Evolutionary conservation across 129 eudicot species (phyloP), one percentile per base, ranked within the genome.

Genomic region (Tanacetum coccineum): DNA sequence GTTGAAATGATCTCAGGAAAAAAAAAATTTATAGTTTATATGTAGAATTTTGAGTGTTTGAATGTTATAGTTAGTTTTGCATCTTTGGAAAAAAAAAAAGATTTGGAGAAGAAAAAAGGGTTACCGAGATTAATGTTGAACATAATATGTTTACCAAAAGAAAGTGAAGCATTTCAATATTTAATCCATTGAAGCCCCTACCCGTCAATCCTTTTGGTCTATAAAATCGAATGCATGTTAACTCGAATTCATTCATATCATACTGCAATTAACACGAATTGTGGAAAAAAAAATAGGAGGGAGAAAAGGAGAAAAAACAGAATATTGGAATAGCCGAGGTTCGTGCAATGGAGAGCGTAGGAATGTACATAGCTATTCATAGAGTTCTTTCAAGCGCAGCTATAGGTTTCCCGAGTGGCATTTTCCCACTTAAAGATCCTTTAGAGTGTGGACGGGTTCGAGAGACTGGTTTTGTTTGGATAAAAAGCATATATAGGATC

Each of bases 331-430:
- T n/a, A n/a, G 97, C 96, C 11, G 94, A 91, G 60, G 72, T n/a
- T 89, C 3, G 81, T 89, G 51, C 51, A n/a, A 81, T 2, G 94
- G n/a, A n/a, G 94, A 54, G 78, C 84, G 2, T 86, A 81, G 18
- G 86, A 80, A 13, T 89, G 94, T 78, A n/a, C 70, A 72, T 40
- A 58, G 59, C 3, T 81, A 79, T 26, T 89, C 47, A 17, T 79
- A 2, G 85, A 79, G 71, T 79, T 89, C 13, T 77, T 92, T n/a
- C n/a, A n/a, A 0, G 62, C 61, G 5, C 95, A 92, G 74, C 78
- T n/a, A n/a, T 92, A 1, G 96, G 98, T 3, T 92, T 92, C 57
- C 98, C 98, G 0, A 70, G 62, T 45, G 98, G 98, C 1, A 84
- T 86, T 13, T 80, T 88, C 46, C 96, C 98, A 3, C 85, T 92